Conservation (phyloP, 345 rosid species). For the Isatis tinctoria region DNA sequence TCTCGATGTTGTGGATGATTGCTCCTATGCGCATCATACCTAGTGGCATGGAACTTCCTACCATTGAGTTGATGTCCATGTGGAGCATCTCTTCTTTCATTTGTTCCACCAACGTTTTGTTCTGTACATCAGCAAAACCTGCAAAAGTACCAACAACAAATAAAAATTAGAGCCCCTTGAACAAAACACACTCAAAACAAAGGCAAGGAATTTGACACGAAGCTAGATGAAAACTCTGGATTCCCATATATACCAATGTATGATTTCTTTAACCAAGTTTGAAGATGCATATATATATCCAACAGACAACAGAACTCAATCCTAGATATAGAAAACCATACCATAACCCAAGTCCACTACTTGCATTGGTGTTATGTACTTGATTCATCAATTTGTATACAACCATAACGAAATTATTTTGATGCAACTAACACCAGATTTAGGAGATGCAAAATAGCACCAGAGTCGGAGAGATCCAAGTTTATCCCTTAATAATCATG, state of each 20-base stretch:
- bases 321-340: neutral
- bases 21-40: conserved; percentile 86
- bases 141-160: neutral
- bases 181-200: neutral
- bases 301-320: neutral
- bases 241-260: neutral
- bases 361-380: neutral
- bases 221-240: conserved; percentile 2
- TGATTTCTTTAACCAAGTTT: neutral
- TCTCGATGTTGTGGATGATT: conserved; percentile 82
- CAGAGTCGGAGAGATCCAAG: neutral
- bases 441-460: neutral
- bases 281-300: neutral
- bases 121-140: conserved; percentile 35
- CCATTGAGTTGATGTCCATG: conserved; percentile 76
- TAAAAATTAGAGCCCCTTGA: neutral
- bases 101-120: conserved; percentile 43
- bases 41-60: conserved; percentile 85
- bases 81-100: conserved; percentile 60
- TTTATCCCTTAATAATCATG: neutral
- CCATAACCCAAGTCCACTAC: neutral
- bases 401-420: neutral
- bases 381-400: neutral
- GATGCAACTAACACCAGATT: neutral
- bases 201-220: neutral